A percentile compares a stretch with the other conserved stretches of the same genome.
Evolutionary conservation across 805 yeast genomes (phyloP).

Genomic region (Saccharomycopsis babjevae): DNA sequence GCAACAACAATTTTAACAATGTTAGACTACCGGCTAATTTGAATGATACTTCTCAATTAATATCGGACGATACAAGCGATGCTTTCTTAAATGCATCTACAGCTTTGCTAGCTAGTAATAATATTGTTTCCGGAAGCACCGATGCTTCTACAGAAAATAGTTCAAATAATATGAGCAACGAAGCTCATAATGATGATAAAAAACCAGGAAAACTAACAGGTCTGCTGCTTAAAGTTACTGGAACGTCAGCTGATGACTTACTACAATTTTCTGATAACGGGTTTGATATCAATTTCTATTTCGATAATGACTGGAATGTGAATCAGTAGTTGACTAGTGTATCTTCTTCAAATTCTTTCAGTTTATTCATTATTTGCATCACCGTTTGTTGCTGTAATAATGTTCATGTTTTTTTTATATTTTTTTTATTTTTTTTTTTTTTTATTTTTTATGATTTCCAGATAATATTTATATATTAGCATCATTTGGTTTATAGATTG

Average conservation of each 20-base stretch:
- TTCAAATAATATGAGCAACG: not conserved
- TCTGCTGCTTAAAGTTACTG: not conserved
- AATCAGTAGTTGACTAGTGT: not conserved
- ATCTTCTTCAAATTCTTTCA: no score
- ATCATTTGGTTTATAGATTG: no score
- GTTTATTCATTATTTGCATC: not conserved
- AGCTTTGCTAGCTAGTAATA: not conserved
- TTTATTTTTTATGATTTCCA: no score
- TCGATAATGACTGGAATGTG: constrained; percentile 10
- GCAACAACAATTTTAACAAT: not conserved
- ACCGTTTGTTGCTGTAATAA: no score
- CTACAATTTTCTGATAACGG: constrained; percentile 6
- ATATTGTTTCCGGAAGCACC: not conserved
- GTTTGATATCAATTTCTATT: constrained; percentile 12
- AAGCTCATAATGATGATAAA: not conserved
- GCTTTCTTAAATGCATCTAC: not conserved
- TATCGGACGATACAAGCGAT: not conserved
- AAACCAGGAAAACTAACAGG: not conserved
- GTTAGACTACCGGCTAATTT: not conserved
- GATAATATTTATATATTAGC: no score
- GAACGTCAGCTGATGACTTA: not conserved
- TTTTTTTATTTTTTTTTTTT: no score
- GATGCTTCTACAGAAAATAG: not conserved
- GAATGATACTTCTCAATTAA: not conserved
- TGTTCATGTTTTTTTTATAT: no score